Evolutionary conservation across 2,329 filamentous ascomycete genomes (phyloP).

Genomic region (Polytolypa hystricis): DNA sequence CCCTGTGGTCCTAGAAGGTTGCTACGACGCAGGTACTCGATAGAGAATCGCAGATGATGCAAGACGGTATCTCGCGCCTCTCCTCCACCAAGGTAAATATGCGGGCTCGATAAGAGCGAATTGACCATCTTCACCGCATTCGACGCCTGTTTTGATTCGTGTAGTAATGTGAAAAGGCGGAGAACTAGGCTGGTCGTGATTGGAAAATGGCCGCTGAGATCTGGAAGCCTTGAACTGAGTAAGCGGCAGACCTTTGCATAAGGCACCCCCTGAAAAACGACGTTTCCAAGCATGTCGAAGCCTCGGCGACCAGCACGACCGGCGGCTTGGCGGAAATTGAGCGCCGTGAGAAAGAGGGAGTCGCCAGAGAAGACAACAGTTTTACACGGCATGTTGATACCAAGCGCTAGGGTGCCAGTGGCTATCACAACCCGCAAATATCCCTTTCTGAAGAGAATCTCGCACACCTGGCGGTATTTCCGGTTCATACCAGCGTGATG

Average conservation of each 20-base stretch:
- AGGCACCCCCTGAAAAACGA: constrained; percentile 61
- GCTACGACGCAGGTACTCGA: constrained; percentile 65
- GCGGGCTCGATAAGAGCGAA: constrained; percentile 57
- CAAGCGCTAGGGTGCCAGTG: constrained; percentile 63
- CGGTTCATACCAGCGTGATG: constrained; percentile 74
- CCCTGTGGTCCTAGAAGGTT: constrained; percentile 52
- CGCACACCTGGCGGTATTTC: constrained; percentile 58
- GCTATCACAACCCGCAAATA: constrained; percentile 61
- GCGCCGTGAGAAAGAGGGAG: constrained; percentile 58
- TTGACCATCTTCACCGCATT: constrained; percentile 54
- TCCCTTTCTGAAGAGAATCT: constrained; percentile 63
- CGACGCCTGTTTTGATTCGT: constrained; percentile 52
- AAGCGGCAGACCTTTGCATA: constrained; percentile 53
- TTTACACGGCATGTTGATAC: constrained; percentile 77
- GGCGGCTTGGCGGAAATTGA: constrained; percentile 66
- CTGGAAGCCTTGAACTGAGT: constrained; percentile 61
- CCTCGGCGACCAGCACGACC: constrained; percentile 70
- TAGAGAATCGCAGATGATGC: constrained; percentile 69
- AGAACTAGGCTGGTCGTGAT: constrained; percentile 63
- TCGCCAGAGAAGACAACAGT: constrained; percentile 69
- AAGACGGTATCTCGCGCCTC: constrained; percentile 58
- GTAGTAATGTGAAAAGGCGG: constrained; percentile 54
- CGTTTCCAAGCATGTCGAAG: constrained; percentile 70
- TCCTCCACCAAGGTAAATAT: constrained; percentile 59
- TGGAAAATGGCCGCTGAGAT: constrained; percentile 66